Conservation (phyloP, 495 filamentous ascomycete species). For the Usnea hakonensis region DNA sequence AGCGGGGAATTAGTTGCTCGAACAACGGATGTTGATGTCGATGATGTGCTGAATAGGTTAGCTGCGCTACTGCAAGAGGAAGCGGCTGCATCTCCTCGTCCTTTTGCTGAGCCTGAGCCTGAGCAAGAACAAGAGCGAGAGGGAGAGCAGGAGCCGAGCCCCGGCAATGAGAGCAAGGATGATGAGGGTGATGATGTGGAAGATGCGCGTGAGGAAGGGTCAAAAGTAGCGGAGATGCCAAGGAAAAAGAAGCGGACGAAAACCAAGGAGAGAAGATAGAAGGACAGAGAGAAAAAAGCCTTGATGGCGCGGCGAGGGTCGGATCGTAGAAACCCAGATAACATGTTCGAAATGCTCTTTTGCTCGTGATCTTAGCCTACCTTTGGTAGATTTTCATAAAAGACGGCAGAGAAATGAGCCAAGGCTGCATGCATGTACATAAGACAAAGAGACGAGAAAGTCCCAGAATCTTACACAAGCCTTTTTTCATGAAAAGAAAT, state of each 20-base stretch:
- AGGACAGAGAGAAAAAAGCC: too few relatives aligned
- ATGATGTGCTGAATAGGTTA: neutral
- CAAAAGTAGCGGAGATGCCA: rapidly evolving
- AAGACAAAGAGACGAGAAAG: too few relatives aligned
- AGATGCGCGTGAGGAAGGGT: too few relatives aligned
- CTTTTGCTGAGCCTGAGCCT: too few relatives aligned
- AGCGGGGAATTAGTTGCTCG: neutral
- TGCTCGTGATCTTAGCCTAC: neutral
- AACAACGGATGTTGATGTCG: neutral
- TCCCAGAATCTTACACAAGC: too few relatives aligned
- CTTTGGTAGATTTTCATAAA: neutral
- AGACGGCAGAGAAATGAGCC: too few relatives aligned
- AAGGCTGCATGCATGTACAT: too few relatives aligned
- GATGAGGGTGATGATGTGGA: neutral
- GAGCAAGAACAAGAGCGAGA: neutral
- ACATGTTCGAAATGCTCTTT: neutral
- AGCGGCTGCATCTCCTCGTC: too few relatives aligned
- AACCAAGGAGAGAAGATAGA: neutral
- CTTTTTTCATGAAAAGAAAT: too few relatives aligned
- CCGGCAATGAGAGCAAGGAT: too few relatives aligned
- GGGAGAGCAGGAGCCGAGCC: too few relatives aligned
- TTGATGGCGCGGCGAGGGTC: too few relatives aligned
- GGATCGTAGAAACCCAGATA: neutral
- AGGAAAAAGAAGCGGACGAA: neutral
- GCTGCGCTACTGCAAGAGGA: neutral